Evolutionary conservation across 345 rosid species (phyloP), one percentile per base, ranked within the genome.

Genomic region (Eutrema heterophyllum): DNA sequence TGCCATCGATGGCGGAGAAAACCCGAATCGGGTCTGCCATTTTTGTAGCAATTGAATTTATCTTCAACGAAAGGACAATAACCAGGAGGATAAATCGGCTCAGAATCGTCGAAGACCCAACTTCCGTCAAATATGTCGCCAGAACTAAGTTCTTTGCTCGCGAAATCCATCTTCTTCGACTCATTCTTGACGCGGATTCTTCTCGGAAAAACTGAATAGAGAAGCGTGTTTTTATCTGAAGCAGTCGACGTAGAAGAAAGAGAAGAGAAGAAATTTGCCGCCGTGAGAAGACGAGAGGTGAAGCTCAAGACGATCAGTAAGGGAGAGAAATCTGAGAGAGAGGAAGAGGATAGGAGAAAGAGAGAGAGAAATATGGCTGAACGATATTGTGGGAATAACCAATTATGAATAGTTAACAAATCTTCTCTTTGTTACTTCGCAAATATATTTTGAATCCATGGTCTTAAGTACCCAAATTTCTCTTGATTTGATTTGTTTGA

Each of bases 41-140:
- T 86, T 73, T 84, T 84, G 82, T 67, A 80, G 50, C 96, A 88
- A 14, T 85, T 85, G 50, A 86, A 90, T 3, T 84, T 77, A 44
- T 83, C 86, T 10, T 86, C 87, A 9, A 88, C 65, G 46, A 45
- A 82, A 27, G 89, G 88, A 74, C 96, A 89, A 21, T 85, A 83
- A 36, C 92, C 89, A 2, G 86, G 87, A 58, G 15, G 5, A 69
- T 90, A 88, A 64, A 82, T 43, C 4, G 89, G 89, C 12, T 41
- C 71, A 8, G 85, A 80, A 48, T 83, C 83, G 74, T 85, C 86
- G 35, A 44, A 21, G 49, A 86, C 84, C 96, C 96, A 90, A 2
- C 50, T 58, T 1, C 96, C 93, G 68, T 85, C 61, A 41, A 88
- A 90, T 56, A 88, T 79, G 59, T 87, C 86, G 65, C 96, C 86